Base-by-base conservation (phyloP, 352 stramenopile species). In the Globisporangium heterothallicum region DNA sequence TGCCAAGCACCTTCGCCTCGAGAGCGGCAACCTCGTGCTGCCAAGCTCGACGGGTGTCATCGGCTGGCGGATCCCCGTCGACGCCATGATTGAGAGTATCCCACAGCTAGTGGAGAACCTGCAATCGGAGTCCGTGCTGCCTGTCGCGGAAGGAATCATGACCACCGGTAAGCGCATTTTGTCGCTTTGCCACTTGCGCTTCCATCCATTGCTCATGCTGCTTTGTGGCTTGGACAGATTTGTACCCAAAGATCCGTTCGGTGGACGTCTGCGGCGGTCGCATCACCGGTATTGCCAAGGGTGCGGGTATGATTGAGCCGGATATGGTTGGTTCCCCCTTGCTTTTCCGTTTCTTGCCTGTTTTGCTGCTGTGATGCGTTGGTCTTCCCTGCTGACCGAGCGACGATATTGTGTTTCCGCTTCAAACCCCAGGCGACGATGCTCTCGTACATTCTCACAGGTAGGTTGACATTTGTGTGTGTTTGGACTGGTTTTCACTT, bases 281-380 rank as follows among this genome's bases (percentile, higher is more conserved):
- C 43, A 86, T 99, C 55, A 95, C 98, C 19, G 96, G 95, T 38
- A 98, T 99, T 55, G 97, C 95, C 56, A 99, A 99, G 70, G 97
- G 97, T 13, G 97, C 97, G 9, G 97, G 97, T 38, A 99, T 99
- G 97, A 97, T 99, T 59, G 96, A 99, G 68, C 96, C 96, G 6
- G 95, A 98, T 64, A 98, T 99, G 92, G 92, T 88, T 14, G 79
- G 97, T 74, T 38, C 12, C 2, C 66, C 22, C 18, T 13, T 21
- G 32, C 13, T 32, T n/a, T 42, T n/a, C n/a, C n/a, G 12, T 13
- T 10, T 22, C 10, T 26, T 9, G 79, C 27, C 72, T n/a, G n/a
- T 64, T 41, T 61, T 93, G 60, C 44, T 63, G 24, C 77, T 74
- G 54, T 63, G 34, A 24, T 68, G 61, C 8, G 32, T 18, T 38